Evolutionary conservation across 75 land plant species (phyloP), one percentile per base, ranked within the genome.

Genomic region (Chamaecyparis obtusa): DNA sequence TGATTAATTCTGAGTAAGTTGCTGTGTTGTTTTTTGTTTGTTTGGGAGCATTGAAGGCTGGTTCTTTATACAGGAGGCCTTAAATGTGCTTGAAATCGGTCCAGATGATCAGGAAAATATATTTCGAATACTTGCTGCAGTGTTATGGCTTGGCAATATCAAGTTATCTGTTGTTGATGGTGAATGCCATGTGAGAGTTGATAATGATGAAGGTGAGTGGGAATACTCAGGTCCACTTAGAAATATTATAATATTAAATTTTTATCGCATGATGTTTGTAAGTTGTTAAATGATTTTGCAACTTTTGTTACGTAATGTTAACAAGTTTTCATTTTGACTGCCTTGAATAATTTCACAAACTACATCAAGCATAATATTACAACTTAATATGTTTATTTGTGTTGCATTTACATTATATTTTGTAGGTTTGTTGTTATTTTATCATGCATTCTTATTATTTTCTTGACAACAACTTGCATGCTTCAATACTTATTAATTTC

Each of bases 141-240:
- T 92, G 9, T 69, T 92, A 24, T 92, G 93, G 93, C 92, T 92
- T 88, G 93, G 93, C 41, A 92, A 92, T 46, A 85, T 92, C 67
- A 87, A 85, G 33, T 92, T 92, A 83, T 80, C 85, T 49, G 83
- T 87, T 17, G 72, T 67, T 14, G 93, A 92, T 84, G 75, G 85
- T 83, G 93, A 92, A 74, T 88, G 89, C 64, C 92, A 91, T 67
- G 93, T 90, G 71, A 51, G 43, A 35, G 87, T 92, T n/a, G 89
- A 85, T 87, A 88, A 92, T 83, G 86, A 90, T 83, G 93, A 92
- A 48, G 93, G 93, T 92, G 80, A 86, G 76, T 67, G 37, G 83
- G 9, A 78, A 32, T n/a, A 6, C 32, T 44, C 14, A n/a, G 9
- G 7, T 9, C 55, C 21, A 84, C 51, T 36, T 84, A 37, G 16